Percentiles rank a stretch among this genome's conserved stretches.
These are phyloP conservation scores for Colletotrichum scovillei DNA, from an alignment of 2,329 filamentous ascomycete species.

Conservation along the genomic window DNA sequence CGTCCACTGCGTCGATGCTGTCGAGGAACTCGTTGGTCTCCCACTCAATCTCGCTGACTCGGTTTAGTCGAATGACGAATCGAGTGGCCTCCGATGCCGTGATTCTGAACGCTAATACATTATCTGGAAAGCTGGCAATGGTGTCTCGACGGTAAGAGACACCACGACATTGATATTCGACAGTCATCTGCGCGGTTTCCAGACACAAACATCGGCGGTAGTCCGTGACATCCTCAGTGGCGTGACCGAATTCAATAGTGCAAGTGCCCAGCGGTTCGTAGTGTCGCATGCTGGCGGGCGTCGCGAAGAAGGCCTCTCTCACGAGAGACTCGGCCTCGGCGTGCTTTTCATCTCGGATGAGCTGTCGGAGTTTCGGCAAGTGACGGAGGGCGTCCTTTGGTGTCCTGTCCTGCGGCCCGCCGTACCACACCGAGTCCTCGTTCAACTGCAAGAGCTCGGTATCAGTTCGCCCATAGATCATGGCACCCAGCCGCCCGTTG, in stretches of 20 bases:
- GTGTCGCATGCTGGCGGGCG: conserved; percentile 57
- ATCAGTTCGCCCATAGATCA: conserved; percentile 50
- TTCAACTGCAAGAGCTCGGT: conserved; percentile 56
- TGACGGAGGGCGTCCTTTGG: conserved; percentile 47
- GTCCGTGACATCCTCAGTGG: conserved; percentile 23
- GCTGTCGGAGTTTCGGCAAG: conserved; percentile 48
- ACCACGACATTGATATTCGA: conserved; percentile 31
- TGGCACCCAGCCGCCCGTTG: conserved; percentile 52
- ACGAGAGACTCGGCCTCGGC: conserved; percentile 36
- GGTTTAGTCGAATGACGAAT: conserved; percentile 46
- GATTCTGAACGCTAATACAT: conserved; percentile 38
- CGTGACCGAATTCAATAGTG: conserved; percentile 53
- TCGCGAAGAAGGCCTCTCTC: conserved; percentile 53
- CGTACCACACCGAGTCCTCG: conserved; percentile 59
- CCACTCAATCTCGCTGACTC: conserved; percentile 53
- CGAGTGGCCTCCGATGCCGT: conserved; percentile 33
- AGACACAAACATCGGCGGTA: conserved; percentile 37
- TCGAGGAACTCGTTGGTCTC: conserved; percentile 58
- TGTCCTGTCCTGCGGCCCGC: conserved; percentile 51
- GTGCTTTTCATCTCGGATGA: conserved; percentile 47
- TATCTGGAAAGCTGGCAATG: conserved; percentile 40
- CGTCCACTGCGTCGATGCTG: conserved; percentile 42
- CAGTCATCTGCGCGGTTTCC: conserved; percentile 14
- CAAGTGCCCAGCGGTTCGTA: conserved; percentile 55
- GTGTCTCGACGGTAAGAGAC: conserved; percentile 39